Evolutionary conservation across 768 basidiomycete genomes (phyloP).

Genomic region (Kwoniella heveanensis): DNA sequence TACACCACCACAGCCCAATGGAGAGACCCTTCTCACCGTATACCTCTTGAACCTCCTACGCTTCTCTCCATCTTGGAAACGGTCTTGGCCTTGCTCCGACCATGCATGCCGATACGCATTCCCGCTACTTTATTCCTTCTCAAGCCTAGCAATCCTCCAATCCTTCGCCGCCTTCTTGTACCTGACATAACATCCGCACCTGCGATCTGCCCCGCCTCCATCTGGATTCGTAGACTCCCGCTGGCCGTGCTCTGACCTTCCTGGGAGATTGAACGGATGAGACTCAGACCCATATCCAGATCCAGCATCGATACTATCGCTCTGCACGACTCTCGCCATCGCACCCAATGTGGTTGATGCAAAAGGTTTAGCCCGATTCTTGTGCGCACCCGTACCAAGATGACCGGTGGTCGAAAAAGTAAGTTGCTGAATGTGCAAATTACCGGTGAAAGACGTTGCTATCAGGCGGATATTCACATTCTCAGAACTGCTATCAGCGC

Average conservation of each 20-base stretch:
- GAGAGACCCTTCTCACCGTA: too few species aligned
- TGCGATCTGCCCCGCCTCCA: too few species aligned
- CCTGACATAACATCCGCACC: slow-evolving; percentile 13
- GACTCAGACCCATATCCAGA: background rate
- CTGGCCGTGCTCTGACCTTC: too few species aligned
- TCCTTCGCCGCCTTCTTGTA: slow-evolving; percentile 16
- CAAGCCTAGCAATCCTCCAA: slow-evolving; percentile 22
- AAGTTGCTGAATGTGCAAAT: slow-evolving; percentile 19
- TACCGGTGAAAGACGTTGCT: slow-evolving; percentile 13
- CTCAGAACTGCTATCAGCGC: background rate
- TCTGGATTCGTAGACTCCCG: too few species aligned
- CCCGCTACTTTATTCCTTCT: slow-evolving; percentile 14
- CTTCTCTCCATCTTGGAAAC: too few species aligned
- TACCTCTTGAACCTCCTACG: too few species aligned
- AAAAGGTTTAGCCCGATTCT: slow-evolving; percentile 9
- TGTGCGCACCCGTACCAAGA: background rate
- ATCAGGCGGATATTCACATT: slow-evolving; percentile 13
- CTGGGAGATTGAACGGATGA: too few species aligned
- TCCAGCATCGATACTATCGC: background rate
- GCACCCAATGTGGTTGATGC: slow-evolving; percentile 9
- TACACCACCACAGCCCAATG: too few species aligned
- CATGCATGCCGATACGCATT: too few species aligned
- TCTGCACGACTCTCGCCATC: slow-evolving; percentile 2
- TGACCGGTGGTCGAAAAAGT: slow-evolving; percentile 2
- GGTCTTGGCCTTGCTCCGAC: too few species aligned